Conservation (phyloP, 257 asterid species). For the Perilla frutescens region DNA sequence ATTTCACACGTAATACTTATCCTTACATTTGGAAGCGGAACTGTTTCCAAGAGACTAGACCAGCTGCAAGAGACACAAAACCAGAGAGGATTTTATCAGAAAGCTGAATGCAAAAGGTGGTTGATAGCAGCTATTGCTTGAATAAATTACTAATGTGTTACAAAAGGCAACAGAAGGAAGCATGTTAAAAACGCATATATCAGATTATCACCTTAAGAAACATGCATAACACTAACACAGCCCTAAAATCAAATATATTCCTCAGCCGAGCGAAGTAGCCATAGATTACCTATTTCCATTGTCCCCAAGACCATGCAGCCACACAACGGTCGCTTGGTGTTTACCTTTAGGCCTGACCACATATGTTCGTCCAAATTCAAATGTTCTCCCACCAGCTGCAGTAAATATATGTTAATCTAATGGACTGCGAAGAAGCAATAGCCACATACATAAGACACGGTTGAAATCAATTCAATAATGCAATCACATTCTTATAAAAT, state of each 20-base stretch:
- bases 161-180: conserved; percentile 20
- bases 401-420: neutral
- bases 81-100: conserved; percentile 35
- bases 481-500: neutral
- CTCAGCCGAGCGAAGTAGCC: conserved; percentile 4
- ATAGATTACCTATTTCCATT: conserved; percentile 68
- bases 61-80: conserved; percentile 68
- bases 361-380: conserved; percentile 75
- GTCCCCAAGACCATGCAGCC: conserved; percentile 95
- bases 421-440: conserved; percentile 15
- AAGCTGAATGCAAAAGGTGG: conserved; percentile 6
- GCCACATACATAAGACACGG: neutral
- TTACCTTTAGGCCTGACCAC: conserved; percentile 86
- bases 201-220: neutral
- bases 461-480: neutral
- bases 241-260: conserved; percentile 2
- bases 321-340: conserved; percentile 87
- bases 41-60: conserved; percentile 84
- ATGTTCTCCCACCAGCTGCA: conserved; percentile 67
- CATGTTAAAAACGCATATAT: neutral
- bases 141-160: conserved; percentile 12
- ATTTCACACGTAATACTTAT: conserved; percentile 32
- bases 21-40: conserved; percentile 91
- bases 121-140: conserved; percentile 3
- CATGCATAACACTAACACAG: neutral